Evolutionary conservation across 2,329 filamentous ascomycete species (phyloP).

Genomic region (Beauveria rudraprayagi): DNA sequence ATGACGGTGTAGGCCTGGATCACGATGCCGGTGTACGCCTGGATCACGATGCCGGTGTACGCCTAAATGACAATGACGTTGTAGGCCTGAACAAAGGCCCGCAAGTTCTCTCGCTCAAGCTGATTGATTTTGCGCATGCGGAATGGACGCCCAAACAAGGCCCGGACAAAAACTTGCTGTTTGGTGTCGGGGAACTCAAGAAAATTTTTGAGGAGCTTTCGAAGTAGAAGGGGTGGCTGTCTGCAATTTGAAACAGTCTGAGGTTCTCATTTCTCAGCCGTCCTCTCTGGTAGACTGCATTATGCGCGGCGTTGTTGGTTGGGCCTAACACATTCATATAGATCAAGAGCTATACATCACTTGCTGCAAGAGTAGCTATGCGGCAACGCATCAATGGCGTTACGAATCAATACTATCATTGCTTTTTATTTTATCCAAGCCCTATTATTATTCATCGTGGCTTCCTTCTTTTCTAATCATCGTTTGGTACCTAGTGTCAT

Average conservation of each 20-base stretch:
- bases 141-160: conserved; percentile 73
- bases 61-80: conserved; percentile 33
- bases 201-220: conserved; percentile 63
- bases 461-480: neutral
- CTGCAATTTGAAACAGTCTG: neutral
- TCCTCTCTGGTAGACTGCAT: neutral
- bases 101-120: conserved; percentile 68
- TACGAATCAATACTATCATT: conserved; percentile 11
- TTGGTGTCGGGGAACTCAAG: conserved; percentile 63
- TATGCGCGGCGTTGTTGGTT: neutral
- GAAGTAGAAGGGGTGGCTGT: neutral
- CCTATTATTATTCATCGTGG: neutral
- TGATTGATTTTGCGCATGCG: conserved; percentile 97
- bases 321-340: neutral
- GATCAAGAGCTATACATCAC: neutral
- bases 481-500: neutral
- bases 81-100: conserved; percentile 40
- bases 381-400: neutral
- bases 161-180: conserved; percentile 74
- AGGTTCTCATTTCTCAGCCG: neutral
- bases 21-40: no score
- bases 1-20: neutral
- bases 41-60: no score
- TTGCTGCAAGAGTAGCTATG: neutral
- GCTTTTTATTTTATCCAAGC: neutral